Evolutionary conservation across 371 early-diverging fungal species (phyloP), one percentile per base, ranked within the genome.

Genomic region (Mortierella sp.): DNA sequence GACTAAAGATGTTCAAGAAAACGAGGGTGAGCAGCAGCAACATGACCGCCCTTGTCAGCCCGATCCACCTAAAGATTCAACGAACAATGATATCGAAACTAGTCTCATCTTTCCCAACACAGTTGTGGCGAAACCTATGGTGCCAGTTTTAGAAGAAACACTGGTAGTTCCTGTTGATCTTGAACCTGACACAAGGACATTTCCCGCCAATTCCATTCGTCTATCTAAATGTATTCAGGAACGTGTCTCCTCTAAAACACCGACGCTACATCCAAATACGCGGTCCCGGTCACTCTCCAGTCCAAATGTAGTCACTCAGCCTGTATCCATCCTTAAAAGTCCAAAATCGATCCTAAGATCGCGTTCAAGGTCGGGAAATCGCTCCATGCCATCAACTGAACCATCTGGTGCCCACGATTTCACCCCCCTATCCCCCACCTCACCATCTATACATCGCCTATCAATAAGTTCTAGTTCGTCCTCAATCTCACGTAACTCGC

Each of bases 301-400:
- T 40, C 62, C 67, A 58, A 35, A 59, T 61, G 43, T 15, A 3
- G 23, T 61, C 9, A 49, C 53, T 19, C 7, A 32, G 26, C 72
- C 77, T 8, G 72, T 71, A 1, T 67, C 77, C 22, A 71, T 76
- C 26, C 57, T 71, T 7, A 76, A 76, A 54, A 58, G 26, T 37
- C 77, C 77, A 37, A 70, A 67, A 37, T 76, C 72, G 6, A 76
- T 68, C 40, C 56, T 76, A 19, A 64, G 77, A 6, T 49, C 72
- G 17, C 67, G 72, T 13, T 56, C 72, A 23, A 58, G 68, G 19
- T 68, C 77, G 0, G 61, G 55, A 26, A 67, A 72, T 22, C 68
- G 68, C 1, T 15, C 37, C 29, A 45, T 43, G 53, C 3, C 53
- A 0, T 54, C 55, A 42, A 34, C 49, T 19, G 66, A 61, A n/a